Evolutionary conservation across 129 eudicot species (phyloP).

Genomic region (Saussurea involucrata): DNA sequence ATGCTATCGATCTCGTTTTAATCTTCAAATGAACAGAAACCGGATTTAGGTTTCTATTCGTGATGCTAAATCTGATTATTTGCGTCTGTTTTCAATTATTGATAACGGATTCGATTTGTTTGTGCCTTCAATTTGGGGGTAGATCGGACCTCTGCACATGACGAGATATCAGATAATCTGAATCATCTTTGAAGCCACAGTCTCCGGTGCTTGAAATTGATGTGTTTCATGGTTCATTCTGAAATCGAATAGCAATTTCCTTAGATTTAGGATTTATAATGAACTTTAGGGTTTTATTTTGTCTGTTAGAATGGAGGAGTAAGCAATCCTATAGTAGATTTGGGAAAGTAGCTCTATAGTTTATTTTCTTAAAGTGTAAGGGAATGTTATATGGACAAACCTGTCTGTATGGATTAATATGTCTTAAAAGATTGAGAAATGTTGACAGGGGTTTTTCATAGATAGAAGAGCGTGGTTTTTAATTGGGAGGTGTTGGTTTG

Average conservation of each 20-base stretch:
- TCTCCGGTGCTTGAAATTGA: background rate
- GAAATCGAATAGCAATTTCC: background rate
- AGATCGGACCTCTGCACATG: background rate
- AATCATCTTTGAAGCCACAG: background rate
- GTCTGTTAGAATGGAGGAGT: background rate
- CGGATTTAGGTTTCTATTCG: slow-evolving; percentile 3
- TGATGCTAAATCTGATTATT: background rate
- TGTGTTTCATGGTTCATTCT: background rate
- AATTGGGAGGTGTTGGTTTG: too few relatives aligned
- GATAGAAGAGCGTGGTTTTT: too few relatives aligned
- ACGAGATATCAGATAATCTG: background rate
- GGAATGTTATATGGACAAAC: too few relatives aligned
- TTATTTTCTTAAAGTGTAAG: too few relatives aligned
- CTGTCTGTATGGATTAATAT: too few relatives aligned
- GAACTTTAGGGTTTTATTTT: background rate
- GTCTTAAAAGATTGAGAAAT: too few relatives aligned
- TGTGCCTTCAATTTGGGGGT: background rate
- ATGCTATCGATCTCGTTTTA: background rate
- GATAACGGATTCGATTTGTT: background rate
- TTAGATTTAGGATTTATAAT: background rate
- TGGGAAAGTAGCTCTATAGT: background rate
- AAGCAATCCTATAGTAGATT: background rate
- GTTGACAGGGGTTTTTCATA: too few relatives aligned
- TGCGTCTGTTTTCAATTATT: too few relatives aligned
- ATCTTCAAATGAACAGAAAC: background rate